phyloP scores from a whole-genome alignment of 306 rosid genomes.

The Senna siamea region DNA sequence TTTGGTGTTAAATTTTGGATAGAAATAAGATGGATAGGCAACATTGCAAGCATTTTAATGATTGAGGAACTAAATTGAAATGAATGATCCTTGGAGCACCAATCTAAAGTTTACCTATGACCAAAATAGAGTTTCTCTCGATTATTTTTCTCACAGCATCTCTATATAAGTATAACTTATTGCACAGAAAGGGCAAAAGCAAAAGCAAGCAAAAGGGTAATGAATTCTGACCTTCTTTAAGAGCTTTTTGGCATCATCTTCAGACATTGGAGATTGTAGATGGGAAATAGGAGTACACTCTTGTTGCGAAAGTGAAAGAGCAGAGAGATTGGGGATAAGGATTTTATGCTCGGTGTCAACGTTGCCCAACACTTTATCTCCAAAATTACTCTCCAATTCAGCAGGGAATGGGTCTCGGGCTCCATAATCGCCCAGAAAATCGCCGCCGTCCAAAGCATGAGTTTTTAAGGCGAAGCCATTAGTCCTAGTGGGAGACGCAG shows the following conservation, averaged over 20 bases:
- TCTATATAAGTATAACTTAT: not conserved
- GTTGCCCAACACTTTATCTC: conserved; percentile 74
- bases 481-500: not conserved
- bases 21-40: too few relatives aligned
- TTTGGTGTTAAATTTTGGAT: too few relatives aligned
- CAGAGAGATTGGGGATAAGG: conserved; percentile 76
- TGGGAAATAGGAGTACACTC: conserved; percentile 62
- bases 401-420: conserved; percentile 94
- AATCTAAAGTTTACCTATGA: not conserved
- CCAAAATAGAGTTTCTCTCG: not conserved
- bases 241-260: conserved; percentile 62
- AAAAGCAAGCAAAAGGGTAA: not conserved
- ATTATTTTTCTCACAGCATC: not conserved
- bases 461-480: not conserved
- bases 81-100: not conserved
- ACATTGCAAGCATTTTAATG: not conserved
- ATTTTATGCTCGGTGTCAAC: conserved; percentile 73
- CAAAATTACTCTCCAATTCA: conserved; percentile 75
- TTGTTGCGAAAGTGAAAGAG: conserved; percentile 71
- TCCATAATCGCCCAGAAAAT: conserved; percentile 76
- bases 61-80: not conserved
- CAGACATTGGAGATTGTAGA: conserved; percentile 53
- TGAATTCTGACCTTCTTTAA: conserved; percentile 59
- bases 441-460: conserved; percentile 42
- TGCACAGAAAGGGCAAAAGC: not conserved